Percentiles rank a stretch among this genome's conserved stretches.
These are phyloP conservation scores for Hylodesmum podocarpum DNA, from an alignment of 306 rosid genomes.

Conservation along the genomic window DNA sequence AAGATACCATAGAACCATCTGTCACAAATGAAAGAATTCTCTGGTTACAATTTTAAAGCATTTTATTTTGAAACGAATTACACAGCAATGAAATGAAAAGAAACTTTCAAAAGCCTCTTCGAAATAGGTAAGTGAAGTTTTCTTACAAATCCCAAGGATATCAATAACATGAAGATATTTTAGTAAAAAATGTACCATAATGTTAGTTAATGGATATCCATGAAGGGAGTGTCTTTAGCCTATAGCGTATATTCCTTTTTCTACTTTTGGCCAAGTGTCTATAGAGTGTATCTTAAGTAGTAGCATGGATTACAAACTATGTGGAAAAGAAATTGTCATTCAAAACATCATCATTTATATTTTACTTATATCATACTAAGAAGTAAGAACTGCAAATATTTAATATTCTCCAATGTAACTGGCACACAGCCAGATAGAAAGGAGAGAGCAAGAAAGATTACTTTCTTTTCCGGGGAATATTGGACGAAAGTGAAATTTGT, in stretches of 20 bases:
- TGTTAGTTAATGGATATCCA: conserved; percentile 13
- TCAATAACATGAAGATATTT: neutral
- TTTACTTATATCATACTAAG: neutral
- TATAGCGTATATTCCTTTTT: neutral
- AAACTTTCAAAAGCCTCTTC: conserved; percentile 17
- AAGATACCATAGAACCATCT: conserved; percentile 59
- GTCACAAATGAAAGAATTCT: conserved; percentile 34
- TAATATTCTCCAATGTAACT: conserved; percentile 10
- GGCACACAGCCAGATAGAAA: conserved; percentile 17
- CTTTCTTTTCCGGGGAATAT: conserved; percentile 67
- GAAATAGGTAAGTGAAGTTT: conserved; percentile 11
- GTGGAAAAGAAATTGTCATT: neutral
- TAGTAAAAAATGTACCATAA: neutral
- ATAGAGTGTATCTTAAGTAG: conserved; percentile 5
- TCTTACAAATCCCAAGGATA: neutral
- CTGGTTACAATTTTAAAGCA: conserved; percentile 35
- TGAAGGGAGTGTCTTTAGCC: neutral
- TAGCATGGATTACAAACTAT: neutral
- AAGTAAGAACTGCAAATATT: neutral
- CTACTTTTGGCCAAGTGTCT: neutral
- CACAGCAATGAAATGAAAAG: conserved; percentile 2
- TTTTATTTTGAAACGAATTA: conserved; percentile 27
- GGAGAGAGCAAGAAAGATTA: conserved; percentile 44
- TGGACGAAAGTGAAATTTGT: conserved; percentile 89
- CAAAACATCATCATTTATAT: conserved; percentile 5